Evolutionary conservation across 1,284 basidiomycete genomes (phyloP).

Genomic region (Puccinia hordei): DNA sequence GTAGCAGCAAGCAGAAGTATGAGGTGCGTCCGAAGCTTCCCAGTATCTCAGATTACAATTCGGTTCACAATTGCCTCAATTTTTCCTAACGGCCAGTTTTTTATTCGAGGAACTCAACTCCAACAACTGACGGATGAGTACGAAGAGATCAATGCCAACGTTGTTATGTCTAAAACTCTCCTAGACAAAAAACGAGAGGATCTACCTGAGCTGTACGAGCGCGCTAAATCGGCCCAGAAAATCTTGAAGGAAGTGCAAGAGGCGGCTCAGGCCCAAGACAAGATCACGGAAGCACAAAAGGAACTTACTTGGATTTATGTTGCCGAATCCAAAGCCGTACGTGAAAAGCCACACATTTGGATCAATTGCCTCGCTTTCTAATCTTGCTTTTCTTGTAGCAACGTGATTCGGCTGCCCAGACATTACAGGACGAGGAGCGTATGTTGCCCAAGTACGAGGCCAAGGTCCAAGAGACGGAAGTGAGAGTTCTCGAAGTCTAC

Average conservation of each 20-base stretch:
- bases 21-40: conserved; percentile 67
- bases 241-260: conserved; percentile 73
- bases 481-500: not conserved
- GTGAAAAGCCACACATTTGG: conserved; percentile 61
- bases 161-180: conserved; percentile 65
- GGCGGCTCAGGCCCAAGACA: conserved; percentile 71
- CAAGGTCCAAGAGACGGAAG: conserved; percentile 63
- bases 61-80: conserved; percentile 17
- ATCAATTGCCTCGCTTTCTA: not conserved
- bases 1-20: conserved; percentile 84
- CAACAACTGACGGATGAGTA: conserved; percentile 85
- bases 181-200: conserved; percentile 64
- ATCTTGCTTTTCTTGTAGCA: conserved; percentile 14
- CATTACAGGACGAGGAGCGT: conserved; percentile 31
- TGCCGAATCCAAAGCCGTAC: conserved; percentile 63
- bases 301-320: conserved; percentile 90
- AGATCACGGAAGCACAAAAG: conserved; percentile 71
- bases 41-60: conserved; percentile 3
- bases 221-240: conserved; percentile 66
- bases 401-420: not conserved
- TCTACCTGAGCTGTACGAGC: conserved; percentile 71
- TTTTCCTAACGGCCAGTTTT: conserved; percentile 68
- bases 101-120: conserved; percentile 89
- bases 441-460: conserved; percentile 55
- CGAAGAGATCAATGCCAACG: conserved; percentile 72